Evolutionary conservation across 805 yeast species (phyloP).

Genomic region (Sporopachydermia lactativora): DNA sequence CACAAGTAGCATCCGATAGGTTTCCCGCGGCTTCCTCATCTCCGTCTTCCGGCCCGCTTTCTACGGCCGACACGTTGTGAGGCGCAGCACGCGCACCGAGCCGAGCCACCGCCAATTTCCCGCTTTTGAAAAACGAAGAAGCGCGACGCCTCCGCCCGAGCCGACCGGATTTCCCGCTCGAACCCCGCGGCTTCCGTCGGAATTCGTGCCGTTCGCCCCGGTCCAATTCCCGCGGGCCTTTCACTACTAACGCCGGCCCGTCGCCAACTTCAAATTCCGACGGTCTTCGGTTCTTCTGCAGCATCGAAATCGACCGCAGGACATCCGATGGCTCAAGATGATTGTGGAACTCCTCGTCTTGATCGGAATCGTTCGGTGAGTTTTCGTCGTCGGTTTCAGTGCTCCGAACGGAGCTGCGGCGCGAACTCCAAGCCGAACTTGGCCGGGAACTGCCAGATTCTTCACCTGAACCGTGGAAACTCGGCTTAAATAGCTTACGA

Average conservation of each 20-base stretch:
- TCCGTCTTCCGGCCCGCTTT: not conserved
- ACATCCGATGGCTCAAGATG: constrained; percentile 72
- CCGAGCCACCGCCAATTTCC: no score
- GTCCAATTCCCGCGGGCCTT: constrained; percentile 64
- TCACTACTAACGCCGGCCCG: constrained; percentile 68
- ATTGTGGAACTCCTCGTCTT: constrained; percentile 9
- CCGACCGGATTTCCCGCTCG: not conserved
- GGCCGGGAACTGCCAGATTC: no score
- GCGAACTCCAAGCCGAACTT: no score
- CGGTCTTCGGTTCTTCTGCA: constrained; percentile 30
- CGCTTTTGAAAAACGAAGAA: not conserved
- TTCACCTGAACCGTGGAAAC: no score
- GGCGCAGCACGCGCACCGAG: not conserved
- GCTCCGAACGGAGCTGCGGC: no score
- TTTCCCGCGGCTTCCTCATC: constrained; percentile 8
- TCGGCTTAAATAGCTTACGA: no score
- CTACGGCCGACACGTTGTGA: not conserved
- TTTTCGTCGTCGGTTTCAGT: not conserved
- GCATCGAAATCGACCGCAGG: constrained; percentile 69
- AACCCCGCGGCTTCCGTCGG: constrained; percentile 13
- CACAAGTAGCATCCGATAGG: constrained; percentile 7
- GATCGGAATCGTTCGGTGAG: no score
- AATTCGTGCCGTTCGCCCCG: constrained; percentile 19
- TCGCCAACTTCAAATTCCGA: constrained; percentile 33
- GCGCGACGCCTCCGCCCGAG: not conserved